Conservation (phyloP, 1,284 basidiomycete species). For the Ustilago curta region DNA sequence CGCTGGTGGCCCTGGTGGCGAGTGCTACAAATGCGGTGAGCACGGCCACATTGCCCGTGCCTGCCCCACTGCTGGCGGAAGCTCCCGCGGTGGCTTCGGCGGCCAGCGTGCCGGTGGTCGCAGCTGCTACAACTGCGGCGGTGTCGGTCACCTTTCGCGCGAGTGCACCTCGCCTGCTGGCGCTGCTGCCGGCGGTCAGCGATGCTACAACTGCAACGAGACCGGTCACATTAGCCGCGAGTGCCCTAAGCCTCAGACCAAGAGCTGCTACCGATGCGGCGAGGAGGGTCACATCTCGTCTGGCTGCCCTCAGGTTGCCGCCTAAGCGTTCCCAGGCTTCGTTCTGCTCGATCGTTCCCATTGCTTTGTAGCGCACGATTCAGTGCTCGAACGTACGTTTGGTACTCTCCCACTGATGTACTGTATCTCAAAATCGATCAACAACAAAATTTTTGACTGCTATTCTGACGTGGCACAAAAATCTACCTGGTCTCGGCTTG, state of each 20-base stretch:
- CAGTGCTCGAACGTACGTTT: not conserved
- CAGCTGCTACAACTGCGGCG: slow-evolving; percentile 67
- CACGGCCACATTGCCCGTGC: slow-evolving; percentile 64
- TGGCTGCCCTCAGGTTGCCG: slow-evolving; percentile 45
- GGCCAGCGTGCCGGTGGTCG: slow-evolving; percentile 46
- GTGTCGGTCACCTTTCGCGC: slow-evolving; percentile 63
- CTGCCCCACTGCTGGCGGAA: slow-evolving; percentile 55
- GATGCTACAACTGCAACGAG: slow-evolving; percentile 68
- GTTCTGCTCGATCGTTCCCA: not conserved
- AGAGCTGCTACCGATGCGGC: slow-evolving; percentile 64
- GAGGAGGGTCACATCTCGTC: slow-evolving; percentile 50
- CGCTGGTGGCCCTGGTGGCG: slow-evolving; percentile 50
- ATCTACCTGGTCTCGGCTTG: too few species aligned
- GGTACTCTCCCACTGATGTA: not conserved
- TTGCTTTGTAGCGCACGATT: not conserved
- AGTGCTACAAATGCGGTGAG: slow-evolving; percentile 65
- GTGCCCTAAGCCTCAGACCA: slow-evolving; percentile 62
- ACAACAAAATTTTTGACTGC: too few species aligned
- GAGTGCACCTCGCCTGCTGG: slow-evolving; percentile 62
- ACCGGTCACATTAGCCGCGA: slow-evolving; percentile 64
- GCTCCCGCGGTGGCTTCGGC: slow-evolving; percentile 37
- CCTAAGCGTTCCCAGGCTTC: slow-evolving; percentile 10
- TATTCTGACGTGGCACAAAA: too few species aligned
- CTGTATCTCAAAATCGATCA: not conserved
- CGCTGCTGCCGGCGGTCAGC: slow-evolving; percentile 46